Evolutionary conservation across 495 filamentous ascomycete genomes (phyloP), one percentile per base, ranked within the genome.

Genomic region (Penicillium dipodomyicola): DNA sequence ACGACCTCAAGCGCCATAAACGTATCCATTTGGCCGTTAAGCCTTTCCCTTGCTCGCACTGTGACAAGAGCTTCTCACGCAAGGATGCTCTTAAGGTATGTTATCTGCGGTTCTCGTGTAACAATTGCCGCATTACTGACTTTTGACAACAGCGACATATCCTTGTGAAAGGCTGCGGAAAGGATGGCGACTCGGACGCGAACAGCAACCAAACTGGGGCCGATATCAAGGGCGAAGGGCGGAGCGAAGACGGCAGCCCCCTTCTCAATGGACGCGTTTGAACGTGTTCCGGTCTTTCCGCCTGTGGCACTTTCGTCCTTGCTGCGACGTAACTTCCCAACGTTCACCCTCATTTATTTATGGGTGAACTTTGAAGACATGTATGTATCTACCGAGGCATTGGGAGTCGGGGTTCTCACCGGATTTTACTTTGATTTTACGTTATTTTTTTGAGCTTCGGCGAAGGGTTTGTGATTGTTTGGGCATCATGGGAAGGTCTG

Each of bases 21-120:
- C 77, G 92, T 54, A 98, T 98, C 54, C 94, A 98, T 72, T 74
- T 97, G 46, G 89, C 91, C 0, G 89, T 97, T 46, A 98, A 98
- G 78, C 94, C 94, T 0, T 97, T 91, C 69, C 92, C 94, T 0
- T 98, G 94, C 65, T 81, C 71, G 11, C 86, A 90, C 63, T 98
- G 94, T 65, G 92, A 96, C 32, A 98, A 97, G 83, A 94, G 90
- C 71, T 98, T 98, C 63, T 96, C 91, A 19, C 77, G 94, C 40
- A 98, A 97, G 70, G 94, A 98, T 78, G 94, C 94, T 19, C 79
- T 98, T 14, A 98, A 98, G 89, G 94, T 97, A 65, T 57, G 80
- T 49, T 56, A 20, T 50, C 41, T 14, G 19, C 11, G 52, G 58
- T 46, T 49, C 4, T 10, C 54, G 58, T 47, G 12, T 46, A 12